A percentile compares a stretch with the other conserved stretches of the same genome.
These are phyloP conservation scores for Coemansia sp. DNA, from an alignment of 192 early-diverging fungal genomes.

Conservation along the genomic window DNA sequence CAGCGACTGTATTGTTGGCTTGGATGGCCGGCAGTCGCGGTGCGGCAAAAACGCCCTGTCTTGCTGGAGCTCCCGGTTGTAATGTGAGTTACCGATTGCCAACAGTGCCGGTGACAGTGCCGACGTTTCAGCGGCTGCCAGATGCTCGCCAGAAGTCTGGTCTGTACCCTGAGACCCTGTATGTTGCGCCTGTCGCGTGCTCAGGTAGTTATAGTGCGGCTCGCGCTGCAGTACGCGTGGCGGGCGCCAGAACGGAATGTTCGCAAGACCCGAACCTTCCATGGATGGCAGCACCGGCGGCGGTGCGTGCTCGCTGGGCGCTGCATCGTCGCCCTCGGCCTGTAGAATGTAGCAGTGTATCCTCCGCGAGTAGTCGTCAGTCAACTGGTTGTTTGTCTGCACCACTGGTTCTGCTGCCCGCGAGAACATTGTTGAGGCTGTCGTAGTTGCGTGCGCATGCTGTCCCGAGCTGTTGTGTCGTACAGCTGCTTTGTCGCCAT, in stretches of 20 bases:
- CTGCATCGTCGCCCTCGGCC: slow-evolving; percentile 8
- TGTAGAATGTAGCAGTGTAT: slow-evolving; percentile 50
- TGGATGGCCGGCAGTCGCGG: slow-evolving; percentile 4
- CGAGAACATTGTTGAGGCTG: slow-evolving; percentile 14
- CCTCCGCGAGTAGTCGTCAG: slow-evolving; percentile 33
- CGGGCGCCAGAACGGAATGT: slow-evolving; percentile 56
- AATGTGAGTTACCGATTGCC: slow-evolving; percentile 43
- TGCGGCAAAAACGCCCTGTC: neutral
- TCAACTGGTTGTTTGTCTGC: slow-evolving; percentile 30
- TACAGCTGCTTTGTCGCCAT: neutral
- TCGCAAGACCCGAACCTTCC: slow-evolving; percentile 5
- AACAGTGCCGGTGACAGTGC: slow-evolving; percentile 37
- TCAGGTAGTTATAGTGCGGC: slow-evolving; percentile 44
- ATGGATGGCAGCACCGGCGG: slow-evolving; percentile 33
- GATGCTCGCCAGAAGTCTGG: neutral
- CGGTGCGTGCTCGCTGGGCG: slow-evolving; percentile 23
- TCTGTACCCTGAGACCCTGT: neutral
- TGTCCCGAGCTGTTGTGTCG: neutral
- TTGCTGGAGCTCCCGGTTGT: slow-evolving; percentile 25
- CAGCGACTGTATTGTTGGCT: slow-evolving; percentile 20
- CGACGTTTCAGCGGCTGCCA: neutral
- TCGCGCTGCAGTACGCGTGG: slow-evolving; percentile 50
- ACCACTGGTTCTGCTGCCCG: slow-evolving; percentile 19
- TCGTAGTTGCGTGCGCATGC: slow-evolving; percentile 15
- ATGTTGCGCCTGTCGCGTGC: neutral